phyloP scores from a whole-genome alignment of 169 alveolate genomes.

The Plasmodium ovale region DNA sequence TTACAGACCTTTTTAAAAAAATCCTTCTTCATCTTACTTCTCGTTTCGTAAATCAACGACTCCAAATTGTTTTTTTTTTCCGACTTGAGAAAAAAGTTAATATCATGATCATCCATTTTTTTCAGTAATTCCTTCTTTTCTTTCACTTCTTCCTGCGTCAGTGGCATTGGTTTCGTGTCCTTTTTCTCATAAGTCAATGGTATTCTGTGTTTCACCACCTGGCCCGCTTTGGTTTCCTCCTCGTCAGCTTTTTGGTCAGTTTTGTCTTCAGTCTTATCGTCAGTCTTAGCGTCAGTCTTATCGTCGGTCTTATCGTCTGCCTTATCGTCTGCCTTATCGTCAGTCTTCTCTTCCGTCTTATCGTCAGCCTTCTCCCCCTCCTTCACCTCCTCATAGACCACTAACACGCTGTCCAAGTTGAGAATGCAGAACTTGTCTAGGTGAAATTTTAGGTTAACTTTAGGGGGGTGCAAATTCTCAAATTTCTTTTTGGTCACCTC shows the following conservation, averaged over 20 bases:
- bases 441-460: conserved; percentile 31
- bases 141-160: conserved; percentile 62
- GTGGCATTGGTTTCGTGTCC: conserved; percentile 39
- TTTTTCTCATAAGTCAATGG: conserved; percentile 26
- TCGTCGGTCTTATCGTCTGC: conserved; percentile 8
- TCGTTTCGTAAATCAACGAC: conserved; percentile 71
- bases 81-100: conserved; percentile 52
- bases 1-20: conserved; percentile 57
- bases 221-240: not conserved
- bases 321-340: conserved; percentile 19
- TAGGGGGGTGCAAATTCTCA: conserved; percentile 38
- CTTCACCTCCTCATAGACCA: conserved; percentile 59
- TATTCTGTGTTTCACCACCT: conserved; percentile 31
- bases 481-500: conserved; percentile 30
- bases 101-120: conserved; percentile 66
- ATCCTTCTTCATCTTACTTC: conserved; percentile 75
- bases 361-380: not conserved
- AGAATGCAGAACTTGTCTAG: conserved; percentile 64
- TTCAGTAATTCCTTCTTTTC: conserved; percentile 47
- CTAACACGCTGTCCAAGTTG: conserved; percentile 6
- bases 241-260: not conserved
- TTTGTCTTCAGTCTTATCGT: not conserved
- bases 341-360: conserved; percentile 14
- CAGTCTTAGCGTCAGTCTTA: not conserved
- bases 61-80: conserved; percentile 65